A percentile compares a stretch with the other conserved stretches of the same genome.
Evolutionary conservation across 371 early-diverging fungal species (phyloP).

Genomic region (Mucor circinelloides): DNA sequence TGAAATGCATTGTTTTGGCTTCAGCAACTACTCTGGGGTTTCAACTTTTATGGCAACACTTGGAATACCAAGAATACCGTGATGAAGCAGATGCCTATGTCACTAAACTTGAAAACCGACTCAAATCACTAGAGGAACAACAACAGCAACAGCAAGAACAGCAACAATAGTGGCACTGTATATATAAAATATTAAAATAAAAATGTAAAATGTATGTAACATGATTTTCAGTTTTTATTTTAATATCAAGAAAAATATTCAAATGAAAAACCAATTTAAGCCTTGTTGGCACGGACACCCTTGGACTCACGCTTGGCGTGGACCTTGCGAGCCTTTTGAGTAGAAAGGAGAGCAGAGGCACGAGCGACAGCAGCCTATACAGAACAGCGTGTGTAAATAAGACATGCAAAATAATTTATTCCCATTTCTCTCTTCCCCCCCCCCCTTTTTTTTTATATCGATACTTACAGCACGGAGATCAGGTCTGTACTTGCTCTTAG

Average conservation of each 20-base stretch:
- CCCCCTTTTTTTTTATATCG: background rate
- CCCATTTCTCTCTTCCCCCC: background rate
- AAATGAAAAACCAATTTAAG: background rate
- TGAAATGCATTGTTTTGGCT: slow-evolving; percentile 48
- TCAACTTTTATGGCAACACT: slow-evolving; percentile 48
- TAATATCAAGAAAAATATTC: background rate
- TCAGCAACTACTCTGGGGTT: slow-evolving; percentile 46
- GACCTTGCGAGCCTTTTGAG: slow-evolving; percentile 69
- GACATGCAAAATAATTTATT: background rate
- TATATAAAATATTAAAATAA: background rate
- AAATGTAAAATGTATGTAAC: background rate
- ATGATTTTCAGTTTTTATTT: background rate
- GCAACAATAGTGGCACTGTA: background rate
- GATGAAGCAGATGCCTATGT: slow-evolving; percentile 39
- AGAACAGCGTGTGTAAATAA: background rate
- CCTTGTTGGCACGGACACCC: slow-evolving; percentile 30
- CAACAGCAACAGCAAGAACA: slow-evolving; percentile 4
- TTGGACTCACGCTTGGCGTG: slow-evolving; percentile 51
- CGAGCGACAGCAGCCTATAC: slow-evolving; percentile 81
- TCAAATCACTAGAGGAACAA: slow-evolving; percentile 45
- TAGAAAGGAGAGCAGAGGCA: slow-evolving; percentile 70
- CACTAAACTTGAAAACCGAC: slow-evolving; percentile 34
- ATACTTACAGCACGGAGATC: slow-evolving; percentile 74
- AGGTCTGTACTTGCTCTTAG: slow-evolving; percentile 70
- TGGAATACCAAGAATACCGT: slow-evolving; percentile 53